Conservation (phyloP, 169 alveolate species). For the Theileria parva region DNA sequence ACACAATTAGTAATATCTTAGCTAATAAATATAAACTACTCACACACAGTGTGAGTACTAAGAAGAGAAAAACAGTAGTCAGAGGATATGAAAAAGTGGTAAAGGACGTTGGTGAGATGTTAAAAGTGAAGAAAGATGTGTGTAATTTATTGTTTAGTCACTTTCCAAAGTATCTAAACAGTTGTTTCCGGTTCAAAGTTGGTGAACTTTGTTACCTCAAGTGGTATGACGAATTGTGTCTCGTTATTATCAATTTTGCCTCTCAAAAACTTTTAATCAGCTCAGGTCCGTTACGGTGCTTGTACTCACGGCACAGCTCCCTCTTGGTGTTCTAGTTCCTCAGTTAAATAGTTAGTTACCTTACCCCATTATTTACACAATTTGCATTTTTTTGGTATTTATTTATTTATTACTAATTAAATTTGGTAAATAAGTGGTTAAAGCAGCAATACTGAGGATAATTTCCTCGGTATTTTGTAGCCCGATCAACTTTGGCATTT, state of each 20-base stretch:
- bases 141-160: constrained; percentile 55
- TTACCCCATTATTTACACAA: no score
- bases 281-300: constrained; percentile 1
- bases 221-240: constrained; percentile 52
- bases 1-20: not conserved
- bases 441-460: no score
- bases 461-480: no score
- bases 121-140: constrained; percentile 32
- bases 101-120: not conserved
- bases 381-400: not conserved
- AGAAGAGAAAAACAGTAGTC: not conserved
- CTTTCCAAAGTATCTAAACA: constrained; percentile 44
- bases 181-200: constrained; percentile 45
- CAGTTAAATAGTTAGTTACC: no score
- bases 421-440: no score
- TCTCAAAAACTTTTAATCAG: constrained; percentile 53
- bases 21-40: no score
- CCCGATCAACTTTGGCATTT: no score
- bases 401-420: no score
- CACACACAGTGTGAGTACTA: no score
- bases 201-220: constrained; percentile 58
- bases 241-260: constrained; percentile 48
- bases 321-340: no score
- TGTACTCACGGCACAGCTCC: no score
- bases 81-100: not conserved